Evolutionary conservation across 73 alveolate species (phyloP).

Genomic region (Symbiodinium natans): DNA sequence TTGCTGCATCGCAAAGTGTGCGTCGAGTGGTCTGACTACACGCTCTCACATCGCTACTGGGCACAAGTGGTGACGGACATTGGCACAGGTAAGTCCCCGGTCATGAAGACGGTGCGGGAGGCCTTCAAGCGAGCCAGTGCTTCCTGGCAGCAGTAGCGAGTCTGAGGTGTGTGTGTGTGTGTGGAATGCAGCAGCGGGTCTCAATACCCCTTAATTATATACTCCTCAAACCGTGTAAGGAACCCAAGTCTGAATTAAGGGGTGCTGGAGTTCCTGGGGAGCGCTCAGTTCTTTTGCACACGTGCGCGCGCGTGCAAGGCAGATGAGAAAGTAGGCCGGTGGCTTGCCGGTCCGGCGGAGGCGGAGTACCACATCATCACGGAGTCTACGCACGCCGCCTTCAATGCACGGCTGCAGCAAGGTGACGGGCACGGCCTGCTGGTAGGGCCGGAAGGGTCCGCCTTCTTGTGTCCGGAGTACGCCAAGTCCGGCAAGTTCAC

Average conservation of each 20-base stretch:
- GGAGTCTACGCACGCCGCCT: not conserved
- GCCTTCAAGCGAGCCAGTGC: not conserved
- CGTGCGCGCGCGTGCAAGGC: not conserved
- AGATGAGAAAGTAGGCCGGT: not conserved
- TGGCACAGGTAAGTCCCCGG: not conserved
- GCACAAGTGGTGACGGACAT: not conserved
- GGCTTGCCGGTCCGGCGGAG: not conserved
- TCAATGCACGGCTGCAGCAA: not conserved
- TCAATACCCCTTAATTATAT: too few relatives aligned
- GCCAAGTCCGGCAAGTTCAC: not conserved
- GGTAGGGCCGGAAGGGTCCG: too few relatives aligned
- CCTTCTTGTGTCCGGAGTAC: not conserved
- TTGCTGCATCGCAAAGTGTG: not conserved
- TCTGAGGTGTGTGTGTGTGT: not conserved
- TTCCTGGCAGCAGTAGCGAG: not conserved
- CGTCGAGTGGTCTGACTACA: not conserved
- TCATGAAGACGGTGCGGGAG: not conserved
- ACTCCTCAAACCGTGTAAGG: too few relatives aligned
- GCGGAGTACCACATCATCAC: not conserved
- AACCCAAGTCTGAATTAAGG: too few relatives aligned
- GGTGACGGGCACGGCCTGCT: not conserved
- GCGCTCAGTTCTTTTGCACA: too few relatives aligned
- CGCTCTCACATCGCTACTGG: not conserved
- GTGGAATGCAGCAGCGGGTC: too few relatives aligned
- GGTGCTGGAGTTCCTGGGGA: too few relatives aligned